Conservation (phyloP, 2,329 filamentous ascomycete species). For the Thelonectria discophora region DNA sequence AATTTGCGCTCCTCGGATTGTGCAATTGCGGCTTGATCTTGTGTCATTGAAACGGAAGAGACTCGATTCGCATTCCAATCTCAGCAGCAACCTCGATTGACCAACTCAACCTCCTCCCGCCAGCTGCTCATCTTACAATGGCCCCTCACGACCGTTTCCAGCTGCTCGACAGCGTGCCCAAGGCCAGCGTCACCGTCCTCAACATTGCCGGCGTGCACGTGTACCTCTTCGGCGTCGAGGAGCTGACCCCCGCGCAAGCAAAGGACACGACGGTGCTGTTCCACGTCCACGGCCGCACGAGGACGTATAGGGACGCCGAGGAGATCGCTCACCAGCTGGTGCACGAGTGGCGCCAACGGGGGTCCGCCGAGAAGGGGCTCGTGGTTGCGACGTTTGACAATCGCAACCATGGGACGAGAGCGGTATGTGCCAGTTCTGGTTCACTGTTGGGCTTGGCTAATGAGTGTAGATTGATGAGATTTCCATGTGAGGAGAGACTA, state of each 20-base stretch:
- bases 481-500: neutral
- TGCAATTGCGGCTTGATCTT: neutral
- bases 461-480: conserved; percentile 1
- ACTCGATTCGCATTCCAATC: neutral
- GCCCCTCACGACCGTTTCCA: neutral
- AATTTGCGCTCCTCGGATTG: neutral
- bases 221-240: conserved; percentile 5
- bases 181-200: neutral
- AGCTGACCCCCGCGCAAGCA: neutral
- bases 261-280: conserved; percentile 9
- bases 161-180: neutral
- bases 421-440: neutral
- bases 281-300: conserved; percentile 8
- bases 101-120: neutral
- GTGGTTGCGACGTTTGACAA: conserved; percentile 10
- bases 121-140: neutral
- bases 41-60: neutral
- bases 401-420: conserved; percentile 7
- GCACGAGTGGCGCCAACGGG: neutral
- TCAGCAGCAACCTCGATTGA: neutral
- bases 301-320: conserved; percentile 6
- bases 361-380: neutral
- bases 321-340: conserved; percentile 1
- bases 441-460: neutral
- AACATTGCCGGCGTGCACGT: conserved; percentile 6